Evolutionary conservation across 116 monocot species (phyloP).

Genomic region (Papilionanthe hybrid): DNA sequence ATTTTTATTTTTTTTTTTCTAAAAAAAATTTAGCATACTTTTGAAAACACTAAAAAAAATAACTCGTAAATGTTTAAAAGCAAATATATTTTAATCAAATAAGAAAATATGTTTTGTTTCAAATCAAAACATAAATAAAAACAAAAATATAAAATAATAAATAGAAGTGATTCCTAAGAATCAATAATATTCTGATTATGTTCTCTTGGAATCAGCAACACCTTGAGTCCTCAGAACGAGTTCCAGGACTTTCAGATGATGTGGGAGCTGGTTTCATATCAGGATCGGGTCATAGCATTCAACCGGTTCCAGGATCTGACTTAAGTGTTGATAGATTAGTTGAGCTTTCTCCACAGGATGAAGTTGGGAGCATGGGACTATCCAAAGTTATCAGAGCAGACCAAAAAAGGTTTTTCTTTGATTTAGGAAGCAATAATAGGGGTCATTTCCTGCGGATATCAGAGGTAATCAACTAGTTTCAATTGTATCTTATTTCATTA

Average conservation of each 20-base stretch:
- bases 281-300: conserved; percentile 21
- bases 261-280: conserved; percentile 70
- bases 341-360: conserved; percentile 39
- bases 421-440: conserved; percentile 67
- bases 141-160: too few relatives aligned
- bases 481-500: not conserved
- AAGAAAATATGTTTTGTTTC: too few relatives aligned
- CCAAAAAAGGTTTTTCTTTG: conserved; percentile 60
- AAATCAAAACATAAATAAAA: too few relatives aligned
- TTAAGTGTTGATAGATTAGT: conserved; percentile 36
- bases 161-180: too few relatives aligned
- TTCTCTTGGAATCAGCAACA: conserved; percentile 25
- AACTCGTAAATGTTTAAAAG: too few relatives aligned
- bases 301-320: conserved; percentile 28
- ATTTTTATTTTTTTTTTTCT: too few relatives aligned
- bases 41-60: too few relatives aligned
- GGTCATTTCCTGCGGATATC: conserved; percentile 66
- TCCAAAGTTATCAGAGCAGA: conserved; percentile 62
- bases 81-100: too few relatives aligned
- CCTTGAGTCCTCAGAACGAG: conserved; percentile 34
- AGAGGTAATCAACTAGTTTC: conserved; percentile 29
- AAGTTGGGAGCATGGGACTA: conserved; percentile 32
- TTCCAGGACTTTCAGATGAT: conserved; percentile 59
- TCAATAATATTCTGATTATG: not conserved
- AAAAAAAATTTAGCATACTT: too few relatives aligned